Evolutionary conservation across 441 rosid species (phyloP), one percentile per base, ranked within the genome.

Genomic region (Daphne laureola): DNA sequence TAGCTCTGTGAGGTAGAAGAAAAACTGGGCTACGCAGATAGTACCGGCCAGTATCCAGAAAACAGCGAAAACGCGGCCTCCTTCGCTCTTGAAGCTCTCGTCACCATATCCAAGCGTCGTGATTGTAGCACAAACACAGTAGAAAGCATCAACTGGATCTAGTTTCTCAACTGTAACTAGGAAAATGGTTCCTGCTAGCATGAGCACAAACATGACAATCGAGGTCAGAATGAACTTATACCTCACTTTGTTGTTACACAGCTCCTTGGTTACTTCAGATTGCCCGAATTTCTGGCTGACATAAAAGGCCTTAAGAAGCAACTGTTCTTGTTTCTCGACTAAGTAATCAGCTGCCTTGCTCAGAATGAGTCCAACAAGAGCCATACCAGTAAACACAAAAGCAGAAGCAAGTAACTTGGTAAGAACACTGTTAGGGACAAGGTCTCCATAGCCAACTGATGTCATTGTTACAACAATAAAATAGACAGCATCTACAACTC

Each of bases 361-460:
- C 4, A 80, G 73, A 14, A 75, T 46, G 25, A 72, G 55, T 23
- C 87, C 83, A n/a, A 65, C 74, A n/a, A 78, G 36, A 41, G 75
- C 81, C 79, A 78, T 71, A 18, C 90, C 87, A 0, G 60, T 43
- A 42, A 81, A 77, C 11, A 74, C 85, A 54, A 63, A 80, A 12
- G 70, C 12, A 14, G 70, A 69, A 3, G 83, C 78, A 26, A 83
- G 66, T 12, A 77, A 62, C 62, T 81, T 78, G 0, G 73, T 56
- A 36, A 62, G 49, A 21, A 66, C 48, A 49, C 64, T 78, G 13
- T 36, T 46, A 4, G 87, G 87, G 25, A 77, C 74, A 5, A 81
- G 73, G 64, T 83, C 91, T 3, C 91, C 87, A 43, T 81, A 81
- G 52, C 85, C 90, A n/a, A 78, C 83, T 0, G 85, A 76, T 2